These are phyloP conservation scores for Globisporangium perplexum DNA, from an alignment of 352 stramenopile species.

Conservation along the genomic window DNA sequence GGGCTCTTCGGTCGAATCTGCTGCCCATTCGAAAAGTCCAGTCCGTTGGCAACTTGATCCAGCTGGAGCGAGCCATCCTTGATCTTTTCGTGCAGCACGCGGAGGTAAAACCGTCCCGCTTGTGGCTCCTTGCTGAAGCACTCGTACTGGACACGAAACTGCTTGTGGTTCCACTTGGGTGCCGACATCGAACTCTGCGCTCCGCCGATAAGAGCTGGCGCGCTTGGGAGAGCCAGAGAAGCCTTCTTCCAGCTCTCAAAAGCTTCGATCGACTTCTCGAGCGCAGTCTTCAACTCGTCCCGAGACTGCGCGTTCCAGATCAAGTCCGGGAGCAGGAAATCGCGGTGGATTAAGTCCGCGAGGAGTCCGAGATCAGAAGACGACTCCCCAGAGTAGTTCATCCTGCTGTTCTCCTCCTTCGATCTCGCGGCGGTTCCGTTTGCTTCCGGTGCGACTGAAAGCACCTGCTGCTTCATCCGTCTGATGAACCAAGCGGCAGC, in stretches of 20 bases:
- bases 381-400: slow-evolving; percentile 77
- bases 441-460: slow-evolving; percentile 26
- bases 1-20: slow-evolving; percentile 37
- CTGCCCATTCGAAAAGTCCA: slow-evolving; percentile 31
- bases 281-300: slow-evolving; percentile 41
- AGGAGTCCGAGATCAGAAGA: slow-evolving; percentile 58
- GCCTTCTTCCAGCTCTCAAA: slow-evolving; percentile 45
- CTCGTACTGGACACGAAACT: slow-evolving; percentile 61
- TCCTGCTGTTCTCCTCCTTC: slow-evolving; percentile 44
- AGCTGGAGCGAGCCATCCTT: slow-evolving; percentile 66
- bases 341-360: slow-evolving; percentile 56
- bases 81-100: slow-evolving; percentile 63
- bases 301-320: slow-evolving; percentile 70
- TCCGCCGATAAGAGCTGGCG: slow-evolving; percentile 10
- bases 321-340: slow-evolving; percentile 73
- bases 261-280: slow-evolving; percentile 36
- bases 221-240: slow-evolving; percentile 10
- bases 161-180: slow-evolving; percentile 60
- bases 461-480: slow-evolving; percentile 61
- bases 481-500: slow-evolving; percentile 57
- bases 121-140: slow-evolving; percentile 58
- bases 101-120: slow-evolving; percentile 63
- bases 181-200: slow-evolving; percentile 20
- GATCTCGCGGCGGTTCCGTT: slow-evolving; percentile 15
- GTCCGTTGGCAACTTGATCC: slow-evolving; percentile 36